Evolutionary conservation across 306 rosid species (phyloP), one percentile per base, ranked within the genome.

Genomic region (Notholithocarpus densiflorus): DNA sequence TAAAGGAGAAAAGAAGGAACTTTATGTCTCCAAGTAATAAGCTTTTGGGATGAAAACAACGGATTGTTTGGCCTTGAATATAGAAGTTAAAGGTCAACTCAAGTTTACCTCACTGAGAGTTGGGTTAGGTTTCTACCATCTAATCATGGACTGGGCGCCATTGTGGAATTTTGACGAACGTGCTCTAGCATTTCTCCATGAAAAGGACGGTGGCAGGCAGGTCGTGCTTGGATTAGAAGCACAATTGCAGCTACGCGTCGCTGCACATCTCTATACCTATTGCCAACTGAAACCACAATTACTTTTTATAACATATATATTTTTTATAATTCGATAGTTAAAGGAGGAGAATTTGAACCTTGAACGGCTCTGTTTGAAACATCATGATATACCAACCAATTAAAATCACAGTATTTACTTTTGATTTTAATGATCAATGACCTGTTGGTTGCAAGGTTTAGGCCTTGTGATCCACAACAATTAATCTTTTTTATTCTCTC

Each of bases 101-200:
- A 15, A 56, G 19, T 83, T 74, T 56, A 56, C 43, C 84, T 72
- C 43, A 76, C 7, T 64, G 74, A 64, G 24, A 73, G 65, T 15
- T 75, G 13, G 77, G 79, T 79, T 77, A 65, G 88, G 82, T 68
- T 78, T 87, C 84, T 72, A 74, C 56, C 78, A 60, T 81, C 81
- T 51, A 81, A 79, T 83, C 80, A 85, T 61, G 79, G 84, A 40
- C 45, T 40, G 10, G 54, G 75, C 18, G 81, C 17, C 52, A 76
- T 66, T 56, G 78, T 84, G 82, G 75, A 56, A 34, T 65, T 11
- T 26, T 17, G 74, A 52, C 55, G 8, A 23, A 57, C 34, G 10
- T 66, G 45, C 71, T 65, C n/a, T 29, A 32, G 51, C 29, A 17
- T 21, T 37, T 75, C 54, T 75, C 54, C 51, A 32, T 75, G 79